These are phyloP conservation scores for Agapanthus africanus DNA, from an alignment of 106 monocot genomes.

Conservation along the genomic window DNA sequence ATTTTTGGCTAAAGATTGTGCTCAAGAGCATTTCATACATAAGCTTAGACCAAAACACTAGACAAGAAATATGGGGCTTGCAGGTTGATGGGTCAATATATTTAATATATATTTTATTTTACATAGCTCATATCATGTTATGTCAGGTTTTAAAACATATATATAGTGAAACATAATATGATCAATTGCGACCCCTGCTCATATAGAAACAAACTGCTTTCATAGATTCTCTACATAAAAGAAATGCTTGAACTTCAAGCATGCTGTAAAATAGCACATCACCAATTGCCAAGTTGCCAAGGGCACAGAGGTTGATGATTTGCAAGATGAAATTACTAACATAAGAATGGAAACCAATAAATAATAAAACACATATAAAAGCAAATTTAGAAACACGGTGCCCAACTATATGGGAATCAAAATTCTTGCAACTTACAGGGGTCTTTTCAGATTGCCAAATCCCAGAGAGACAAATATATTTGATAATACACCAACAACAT, in stretches of 20 bases:
- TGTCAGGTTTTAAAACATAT: neutral
- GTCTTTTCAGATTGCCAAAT: constrained; percentile 46
- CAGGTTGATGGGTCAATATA: neutral
- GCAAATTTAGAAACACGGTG: too few relatives aligned
- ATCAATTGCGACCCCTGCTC: neutral
- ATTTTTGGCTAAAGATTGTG: neutral
- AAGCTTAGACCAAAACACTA: neutral
- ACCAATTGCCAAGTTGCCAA: neutral
- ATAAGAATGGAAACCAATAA: neutral
- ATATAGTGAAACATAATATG: neutral
- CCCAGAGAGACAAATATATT: constrained; percentile 46
- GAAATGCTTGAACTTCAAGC: too few relatives aligned
- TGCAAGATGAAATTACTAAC: neutral
- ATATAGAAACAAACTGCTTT: neutral
- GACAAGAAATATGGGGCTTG: neutral
- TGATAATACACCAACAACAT: constrained; percentile 41
- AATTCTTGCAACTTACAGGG: constrained; percentile 59
- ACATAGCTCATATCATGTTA: neutral
- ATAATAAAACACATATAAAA: too few relatives aligned
- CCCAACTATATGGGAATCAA: too few relatives aligned
- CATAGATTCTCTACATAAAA: neutral
- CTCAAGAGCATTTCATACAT: neutral
- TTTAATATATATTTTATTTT: neutral
- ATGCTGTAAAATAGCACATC: neutral
- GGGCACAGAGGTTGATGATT: neutral